Conservation (phyloP, 2,329 filamentous ascomycete species). For the Ceratocystis albifundus region DNA sequence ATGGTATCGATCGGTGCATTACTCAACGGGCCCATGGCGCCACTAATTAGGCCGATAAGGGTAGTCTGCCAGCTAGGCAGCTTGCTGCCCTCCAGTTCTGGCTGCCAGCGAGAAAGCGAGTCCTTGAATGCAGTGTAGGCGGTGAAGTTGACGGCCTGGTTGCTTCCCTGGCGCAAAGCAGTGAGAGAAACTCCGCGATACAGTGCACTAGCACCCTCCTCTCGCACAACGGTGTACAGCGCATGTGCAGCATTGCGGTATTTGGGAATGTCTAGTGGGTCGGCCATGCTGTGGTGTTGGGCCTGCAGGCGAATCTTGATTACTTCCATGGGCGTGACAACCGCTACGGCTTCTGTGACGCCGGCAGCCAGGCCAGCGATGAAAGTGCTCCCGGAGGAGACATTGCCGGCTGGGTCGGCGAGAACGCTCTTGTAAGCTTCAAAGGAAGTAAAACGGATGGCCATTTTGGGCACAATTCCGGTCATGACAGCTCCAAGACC, state of each 20-base stretch:
- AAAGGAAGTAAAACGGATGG: slow-evolving; percentile 95
- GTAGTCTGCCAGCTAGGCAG: slow-evolving; percentile 86
- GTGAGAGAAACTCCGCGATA: slow-evolving; percentile 93
- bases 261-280: slow-evolving; percentile 90
- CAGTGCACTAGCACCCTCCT: slow-evolving; percentile 77
- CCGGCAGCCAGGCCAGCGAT: slow-evolving; percentile 77
- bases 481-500: slow-evolving; percentile 93
- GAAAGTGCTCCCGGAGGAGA: slow-evolving; percentile 60
- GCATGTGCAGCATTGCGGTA: slow-evolving; percentile 86
- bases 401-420: slow-evolving; percentile 54
- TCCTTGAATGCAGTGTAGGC: slow-evolving; percentile 92
- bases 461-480: slow-evolving; percentile 98
- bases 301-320: slow-evolving; percentile 97
- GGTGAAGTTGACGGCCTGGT: slow-evolving; percentile 98
- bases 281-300: slow-evolving; percentile 94
- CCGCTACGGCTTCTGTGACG: slow-evolving; percentile 88
- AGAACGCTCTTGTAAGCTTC: slow-evolving; percentile 85
- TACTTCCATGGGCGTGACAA: slow-evolving; percentile 98
- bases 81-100: slow-evolving; percentile 49
- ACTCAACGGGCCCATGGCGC: slow-evolving; percentile 88
- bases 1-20: slow-evolving; percentile 99
- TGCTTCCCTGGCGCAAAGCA: slow-evolving; percentile 84
- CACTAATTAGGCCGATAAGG: slow-evolving; percentile 76
- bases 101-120: slow-evolving; percentile 59
- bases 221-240: slow-evolving; percentile 75